Conservation (phyloP, 352 stramenopile genomes). For the Phytophthora litchii region DNA sequence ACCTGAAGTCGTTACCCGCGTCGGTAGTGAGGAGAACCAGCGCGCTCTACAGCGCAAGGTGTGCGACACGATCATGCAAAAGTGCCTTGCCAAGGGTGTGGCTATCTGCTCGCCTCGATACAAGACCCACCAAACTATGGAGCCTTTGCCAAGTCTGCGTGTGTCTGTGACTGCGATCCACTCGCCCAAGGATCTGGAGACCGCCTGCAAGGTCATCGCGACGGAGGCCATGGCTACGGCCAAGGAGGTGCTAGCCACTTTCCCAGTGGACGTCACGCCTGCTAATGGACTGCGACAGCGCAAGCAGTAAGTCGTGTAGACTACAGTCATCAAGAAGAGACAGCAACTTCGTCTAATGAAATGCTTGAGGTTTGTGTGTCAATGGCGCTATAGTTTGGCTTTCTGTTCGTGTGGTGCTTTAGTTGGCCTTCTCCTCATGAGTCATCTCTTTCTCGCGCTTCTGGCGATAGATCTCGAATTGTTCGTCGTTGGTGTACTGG, state of each 20-base stretch:
- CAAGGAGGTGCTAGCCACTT: conserved; percentile 47
- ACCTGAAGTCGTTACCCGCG: conserved; percentile 41
- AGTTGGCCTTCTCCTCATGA: conserved; percentile 21
- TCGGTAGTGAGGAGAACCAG: conserved; percentile 56
- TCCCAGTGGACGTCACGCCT: conserved; percentile 29
- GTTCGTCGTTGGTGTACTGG: conserved; percentile 78
- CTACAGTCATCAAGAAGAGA: neutral
- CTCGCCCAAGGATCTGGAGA: conserved; percentile 56
- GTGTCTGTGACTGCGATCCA: conserved; percentile 80
- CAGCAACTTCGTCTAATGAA: conserved; percentile 12
- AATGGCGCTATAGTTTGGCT: neutral
- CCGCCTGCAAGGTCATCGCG: conserved; percentile 61
- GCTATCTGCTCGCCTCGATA: conserved; percentile 78
- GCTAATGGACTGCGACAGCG: conserved; percentile 46
- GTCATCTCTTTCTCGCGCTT: conserved; percentile 64
- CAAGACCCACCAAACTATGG: conserved; percentile 64
- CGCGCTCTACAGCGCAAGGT: conserved; percentile 57
- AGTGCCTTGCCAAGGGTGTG: conserved; percentile 64
- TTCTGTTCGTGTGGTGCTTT: conserved; percentile 5
- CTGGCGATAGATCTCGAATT: conserved; percentile 73
- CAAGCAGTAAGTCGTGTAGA: conserved; percentile 33
- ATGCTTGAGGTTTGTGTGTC: conserved; percentile 10
- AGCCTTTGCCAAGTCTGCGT: conserved; percentile 75
- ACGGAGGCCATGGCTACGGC: conserved; percentile 60
- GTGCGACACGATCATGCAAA: conserved; percentile 70